These are phyloP conservation scores for Lipomyces mesembrius DNA, from an alignment of 805 yeast genomes.

Conservation along the genomic window DNA sequence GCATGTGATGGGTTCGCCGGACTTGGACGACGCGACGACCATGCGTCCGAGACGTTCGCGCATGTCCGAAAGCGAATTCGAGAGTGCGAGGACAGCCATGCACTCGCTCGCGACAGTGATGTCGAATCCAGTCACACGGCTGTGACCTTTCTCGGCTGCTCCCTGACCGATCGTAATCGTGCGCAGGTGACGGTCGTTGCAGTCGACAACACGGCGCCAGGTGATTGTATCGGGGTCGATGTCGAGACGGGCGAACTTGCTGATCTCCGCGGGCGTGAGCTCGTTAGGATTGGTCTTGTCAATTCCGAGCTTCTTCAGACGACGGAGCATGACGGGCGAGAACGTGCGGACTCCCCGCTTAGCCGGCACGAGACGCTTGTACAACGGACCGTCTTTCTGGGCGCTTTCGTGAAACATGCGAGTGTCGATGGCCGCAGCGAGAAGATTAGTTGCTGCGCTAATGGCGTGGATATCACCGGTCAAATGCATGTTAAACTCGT, in stretches of 20 bases:
- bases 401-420: conserved; percentile 94
- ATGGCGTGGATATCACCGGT: conserved; percentile 99
- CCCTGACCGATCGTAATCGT: conserved; percentile 90
- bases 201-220: conserved; percentile 91
- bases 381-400: conserved; percentile 79
- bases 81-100: conserved; percentile 92
- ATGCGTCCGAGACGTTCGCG: conserved; percentile 84
- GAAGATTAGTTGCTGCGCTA: conserved; percentile 86
- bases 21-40: conserved; percentile 79
- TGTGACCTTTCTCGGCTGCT: conserved; percentile 87
- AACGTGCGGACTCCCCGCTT: conserved; percentile 80
- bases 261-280: conserved; percentile 75
- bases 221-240: conserved; percentile 90
- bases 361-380: conserved; percentile 82
- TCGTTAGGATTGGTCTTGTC: conserved; percentile 77
- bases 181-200: conserved; percentile 89
- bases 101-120: conserved; percentile 95
- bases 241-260: conserved; percentile 77
- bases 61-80: conserved; percentile 78
- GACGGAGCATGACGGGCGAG: conserved; percentile 75
- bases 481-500: conserved; percentile 95
- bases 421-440: conserved; percentile 96
- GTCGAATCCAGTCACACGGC: conserved; percentile 89
- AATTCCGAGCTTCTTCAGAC: conserved; percentile 82
- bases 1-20: conserved; percentile 84